Percentiles rank a stretch among this genome's conserved stretches.
Conservation (phyloP, 23 red algal genomes). For the Chondrus crispus region DNA sequence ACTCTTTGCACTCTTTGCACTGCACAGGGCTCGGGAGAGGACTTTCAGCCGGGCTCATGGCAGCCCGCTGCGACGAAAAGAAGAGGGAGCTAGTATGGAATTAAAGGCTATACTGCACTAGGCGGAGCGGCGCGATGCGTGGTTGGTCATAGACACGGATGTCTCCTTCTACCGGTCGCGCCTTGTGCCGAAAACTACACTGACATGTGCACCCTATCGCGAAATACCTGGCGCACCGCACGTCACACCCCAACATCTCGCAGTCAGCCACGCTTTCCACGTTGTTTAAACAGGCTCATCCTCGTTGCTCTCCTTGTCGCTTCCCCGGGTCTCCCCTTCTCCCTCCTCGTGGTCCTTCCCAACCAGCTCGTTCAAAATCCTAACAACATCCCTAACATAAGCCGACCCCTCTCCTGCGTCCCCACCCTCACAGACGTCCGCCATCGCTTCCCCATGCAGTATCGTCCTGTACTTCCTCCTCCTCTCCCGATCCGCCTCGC, state of each 20-base stretch:
- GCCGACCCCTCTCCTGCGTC: neutral
- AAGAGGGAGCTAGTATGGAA: neutral
- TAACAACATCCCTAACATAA: neutral
- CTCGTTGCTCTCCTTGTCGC: too few species aligned
- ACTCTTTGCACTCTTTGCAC: neutral
- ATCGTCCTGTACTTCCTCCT: neutral
- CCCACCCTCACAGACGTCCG: neutral
- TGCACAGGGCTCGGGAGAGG: slow-evolving; percentile 10
- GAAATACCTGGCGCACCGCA: too few species aligned
- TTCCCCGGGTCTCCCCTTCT: too few species aligned
- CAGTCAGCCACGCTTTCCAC: too few species aligned
- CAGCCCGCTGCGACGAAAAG: neutral
- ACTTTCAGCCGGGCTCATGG: slow-evolving; percentile 56
- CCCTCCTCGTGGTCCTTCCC: neutral
- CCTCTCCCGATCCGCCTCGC: neutral
- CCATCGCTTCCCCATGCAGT: neutral
- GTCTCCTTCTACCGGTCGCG: too few species aligned
- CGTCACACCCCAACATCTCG: too few species aligned
- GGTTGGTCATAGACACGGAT: too few species aligned
- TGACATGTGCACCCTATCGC: too few species aligned
- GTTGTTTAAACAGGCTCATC: too few species aligned
- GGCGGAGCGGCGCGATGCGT: too few species aligned
- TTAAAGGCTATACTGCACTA: too few species aligned
- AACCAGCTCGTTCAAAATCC: neutral
- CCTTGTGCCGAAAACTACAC: too few species aligned